These are phyloP conservation scores for Mycena floridula DNA, from an alignment of 768 basidiomycete genomes.

Conservation along the genomic window DNA sequence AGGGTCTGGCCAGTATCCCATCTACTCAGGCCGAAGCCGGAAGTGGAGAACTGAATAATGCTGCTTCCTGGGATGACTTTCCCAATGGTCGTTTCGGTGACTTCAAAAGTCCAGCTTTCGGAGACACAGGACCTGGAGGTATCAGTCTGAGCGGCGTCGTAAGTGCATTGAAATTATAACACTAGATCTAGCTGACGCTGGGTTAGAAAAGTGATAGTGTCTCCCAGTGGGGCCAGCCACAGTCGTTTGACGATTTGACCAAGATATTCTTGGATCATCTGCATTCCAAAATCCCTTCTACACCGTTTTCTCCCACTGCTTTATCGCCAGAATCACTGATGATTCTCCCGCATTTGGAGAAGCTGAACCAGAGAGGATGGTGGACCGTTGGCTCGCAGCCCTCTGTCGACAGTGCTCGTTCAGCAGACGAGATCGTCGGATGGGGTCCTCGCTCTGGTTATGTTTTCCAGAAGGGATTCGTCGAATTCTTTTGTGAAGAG, in stretches of 20 bases:
- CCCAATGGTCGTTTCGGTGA: constrained; percentile 99
- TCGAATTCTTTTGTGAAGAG: constrained; percentile 86
- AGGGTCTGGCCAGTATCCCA: constrained; percentile 45
- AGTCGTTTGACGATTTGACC: constrained; percentile 63
- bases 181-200: not conserved
- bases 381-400: constrained; percentile 99
- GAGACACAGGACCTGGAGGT: constrained; percentile 74
- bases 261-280: constrained; percentile 78
- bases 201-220: constrained; percentile 22
- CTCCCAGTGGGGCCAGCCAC: constrained; percentile 72
- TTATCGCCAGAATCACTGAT: constrained; percentile 76
- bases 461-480: constrained; percentile 96
- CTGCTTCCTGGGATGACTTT: constrained; percentile 89
- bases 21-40: constrained; percentile 50
- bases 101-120: constrained; percentile 94
- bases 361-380: constrained; percentile 72
- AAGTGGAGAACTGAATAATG: constrained; percentile 70
- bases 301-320: constrained; percentile 84
- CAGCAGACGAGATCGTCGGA: constrained; percentile 75
- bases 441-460: constrained; percentile 94
- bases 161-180: constrained; percentile 10
- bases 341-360: constrained; percentile 74
- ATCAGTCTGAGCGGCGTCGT: constrained; percentile 59
- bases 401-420: constrained; percentile 74
- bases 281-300: constrained; percentile 60